Base-by-base conservation (phyloP, 768 basidiomycete species). In the Psilocybe tampanensis region DNA sequence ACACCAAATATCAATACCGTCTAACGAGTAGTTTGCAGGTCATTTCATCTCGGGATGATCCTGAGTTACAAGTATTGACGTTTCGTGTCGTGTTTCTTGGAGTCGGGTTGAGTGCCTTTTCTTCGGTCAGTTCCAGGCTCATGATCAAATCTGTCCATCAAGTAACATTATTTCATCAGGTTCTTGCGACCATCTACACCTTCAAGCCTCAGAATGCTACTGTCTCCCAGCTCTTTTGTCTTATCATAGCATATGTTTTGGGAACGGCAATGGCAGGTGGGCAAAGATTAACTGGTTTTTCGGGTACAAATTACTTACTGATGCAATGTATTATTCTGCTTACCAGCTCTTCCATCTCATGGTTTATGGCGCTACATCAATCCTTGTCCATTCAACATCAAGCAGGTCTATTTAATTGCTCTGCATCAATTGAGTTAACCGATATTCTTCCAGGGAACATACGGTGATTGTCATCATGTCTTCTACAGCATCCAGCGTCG, bases 301-400 rank as follows among this genome's bases (percentile, higher is more conserved):
- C 8, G 9, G 12, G 17, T 18, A 6, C 22, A n/a, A 12, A 21
- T 2, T 51, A 19, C 22, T 8, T 47, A 9, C 44, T 21, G 23
- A 39, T 13, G 12, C 36, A 13, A 39, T 51, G 44, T n/a, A 49
- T 17, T n/a, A n/a, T n/a, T n/a, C n/a, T n/a, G n/a, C n/a, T 19
- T 21, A 13, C 76, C 62, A 19, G 44, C 77, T 9, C 65, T 82
- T 9, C 81, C 81, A n/a, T 70, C 70, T 42, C 62, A 65, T 24
- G 80, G 81, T 8, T 67, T 62, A 29, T 83, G 78, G 76, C 66
- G 72, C 6, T 79, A 76, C 64, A 64, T 84, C 3, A 84, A 84
- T 59, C 83, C 83, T 12, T 82, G 82, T 0, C 81, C 83, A 8
- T 84, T 84, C 71, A 84, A 83, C 63, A 80, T 83, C 67, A 82